Evolutionary conservation across 2,329 filamentous ascomycete genomes (phyloP).

Genomic region (Aspergillus unguis): DNA sequence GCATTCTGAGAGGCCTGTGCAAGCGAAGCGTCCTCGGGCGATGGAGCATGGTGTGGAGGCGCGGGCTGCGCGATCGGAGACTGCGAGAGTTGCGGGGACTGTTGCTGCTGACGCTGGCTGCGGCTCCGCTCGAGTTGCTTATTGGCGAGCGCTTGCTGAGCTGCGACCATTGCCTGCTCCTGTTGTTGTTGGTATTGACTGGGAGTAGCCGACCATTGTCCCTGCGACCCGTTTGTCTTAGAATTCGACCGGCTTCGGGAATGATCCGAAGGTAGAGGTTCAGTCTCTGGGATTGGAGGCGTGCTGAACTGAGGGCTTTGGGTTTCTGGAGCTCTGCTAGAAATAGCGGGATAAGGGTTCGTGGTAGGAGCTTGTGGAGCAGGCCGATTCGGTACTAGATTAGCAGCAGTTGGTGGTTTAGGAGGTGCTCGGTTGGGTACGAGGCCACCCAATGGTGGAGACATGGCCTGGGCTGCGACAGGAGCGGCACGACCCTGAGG

Average conservation of each 20-base stretch:
- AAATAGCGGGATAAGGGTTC: constrained; percentile 34
- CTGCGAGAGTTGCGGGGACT: constrained; percentile 53
- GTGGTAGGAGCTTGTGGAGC: constrained; percentile 42
- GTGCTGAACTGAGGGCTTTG: constrained; percentile 39
- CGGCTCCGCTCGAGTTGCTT: constrained; percentile 67
- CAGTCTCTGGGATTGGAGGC: constrained; percentile 53
- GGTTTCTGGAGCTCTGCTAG: constrained; percentile 58
- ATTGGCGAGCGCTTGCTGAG: constrained; percentile 71
- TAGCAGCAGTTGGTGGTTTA: constrained; percentile 64
- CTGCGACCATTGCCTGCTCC: constrained; percentile 75
- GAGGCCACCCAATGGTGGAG: constrained; percentile 50
- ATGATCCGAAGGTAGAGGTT: constrained; percentile 63
- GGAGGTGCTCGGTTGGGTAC: constrained; percentile 83
- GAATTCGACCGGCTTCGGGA: constrained; percentile 68
- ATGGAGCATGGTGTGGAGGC: constrained; percentile 37
- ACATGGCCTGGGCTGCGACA: constrained; percentile 49
- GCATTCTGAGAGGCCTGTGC: constrained; percentile 28
- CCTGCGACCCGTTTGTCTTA: constrained; percentile 54
- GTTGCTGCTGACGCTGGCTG: constrained; percentile 65
- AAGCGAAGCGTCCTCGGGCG: constrained; percentile 36
- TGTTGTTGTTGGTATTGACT: constrained; percentile 66
- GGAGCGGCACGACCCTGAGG: constrained; percentile 49
- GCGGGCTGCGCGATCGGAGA: constrained; percentile 23
- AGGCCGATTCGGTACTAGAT: constrained; percentile 40
- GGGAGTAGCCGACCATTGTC: constrained; percentile 45